These are phyloP conservation scores for Gomphus bonarii DNA, from an alignment of 1,284 basidiomycete genomes.

Conservation along the genomic window DNA sequence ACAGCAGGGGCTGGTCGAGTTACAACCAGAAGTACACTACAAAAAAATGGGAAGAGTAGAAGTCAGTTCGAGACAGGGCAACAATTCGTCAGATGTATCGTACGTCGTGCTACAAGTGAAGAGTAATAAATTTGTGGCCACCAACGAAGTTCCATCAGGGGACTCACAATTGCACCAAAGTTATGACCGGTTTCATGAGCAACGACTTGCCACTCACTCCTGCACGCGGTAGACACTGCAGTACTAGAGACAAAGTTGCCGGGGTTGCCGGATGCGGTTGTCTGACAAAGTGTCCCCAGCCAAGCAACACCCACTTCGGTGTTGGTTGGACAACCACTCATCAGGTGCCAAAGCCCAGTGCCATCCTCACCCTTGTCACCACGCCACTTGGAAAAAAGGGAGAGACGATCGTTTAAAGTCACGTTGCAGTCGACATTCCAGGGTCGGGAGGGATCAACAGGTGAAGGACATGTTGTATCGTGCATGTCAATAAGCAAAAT, in stretches of 20 bases:
- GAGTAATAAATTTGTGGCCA: neutral
- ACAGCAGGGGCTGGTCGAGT: constrained; percentile 52
- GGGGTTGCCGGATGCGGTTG: constrained; percentile 34
- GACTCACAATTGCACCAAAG: constrained; percentile 81
- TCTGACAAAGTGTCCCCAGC: constrained; percentile 64
- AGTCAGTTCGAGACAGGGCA: neutral
- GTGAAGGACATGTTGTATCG: constrained; percentile 43
- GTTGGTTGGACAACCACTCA: constrained; percentile 80
- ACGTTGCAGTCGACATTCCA: constrained; percentile 56
- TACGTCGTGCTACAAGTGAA: constrained; percentile 44
- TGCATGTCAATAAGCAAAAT: constrained; percentile 75
- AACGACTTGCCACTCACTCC: constrained; percentile 73
- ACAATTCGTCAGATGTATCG: constrained; percentile 15
- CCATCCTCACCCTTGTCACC: constrained; percentile 62
- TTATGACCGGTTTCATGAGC: constrained; percentile 88
- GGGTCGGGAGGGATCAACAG: constrained; percentile 33
- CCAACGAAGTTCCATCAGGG: neutral
- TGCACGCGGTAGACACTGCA: constrained; percentile 69
- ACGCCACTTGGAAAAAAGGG: constrained; percentile 78
- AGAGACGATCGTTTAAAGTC: constrained; percentile 62
- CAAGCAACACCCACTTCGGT: constrained; percentile 87
- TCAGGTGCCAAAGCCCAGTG: constrained; percentile 82
- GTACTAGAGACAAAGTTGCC: constrained; percentile 66
- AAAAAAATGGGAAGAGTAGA: constrained; percentile 3
- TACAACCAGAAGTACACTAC: constrained; percentile 62